phyloP scores from a whole-genome alignment of 1,284 basidiomycete species.

The Amylostereum areolatum region DNA sequence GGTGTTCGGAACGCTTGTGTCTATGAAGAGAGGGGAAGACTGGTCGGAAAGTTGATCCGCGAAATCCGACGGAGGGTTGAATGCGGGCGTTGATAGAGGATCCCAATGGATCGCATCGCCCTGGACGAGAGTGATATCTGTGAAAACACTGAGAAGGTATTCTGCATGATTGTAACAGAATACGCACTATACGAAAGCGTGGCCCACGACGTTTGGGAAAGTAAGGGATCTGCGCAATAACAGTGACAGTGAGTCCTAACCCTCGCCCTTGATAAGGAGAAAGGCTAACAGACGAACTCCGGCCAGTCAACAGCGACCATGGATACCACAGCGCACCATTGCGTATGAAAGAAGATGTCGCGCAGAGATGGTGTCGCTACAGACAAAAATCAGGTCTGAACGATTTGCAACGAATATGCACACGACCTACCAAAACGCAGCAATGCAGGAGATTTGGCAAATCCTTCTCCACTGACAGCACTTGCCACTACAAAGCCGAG shows the following conservation, averaged over 20 bases:
- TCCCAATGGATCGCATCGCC: slow-evolving; percentile 54
- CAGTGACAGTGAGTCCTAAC: neutral
- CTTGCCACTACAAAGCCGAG: slow-evolving; percentile 86
- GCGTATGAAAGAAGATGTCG: slow-evolving; percentile 90
- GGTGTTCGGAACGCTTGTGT: slow-evolving; percentile 59
- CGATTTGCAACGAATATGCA: slow-evolving; percentile 7
- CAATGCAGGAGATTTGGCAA: slow-evolving; percentile 81
- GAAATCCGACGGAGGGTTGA: slow-evolving; percentile 61
- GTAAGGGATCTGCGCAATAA: slow-evolving; percentile 66
- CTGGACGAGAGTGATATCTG: slow-evolving; percentile 70
- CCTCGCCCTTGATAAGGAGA: neutral
- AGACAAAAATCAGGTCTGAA: slow-evolving; percentile 1
- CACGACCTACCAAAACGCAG: slow-evolving; percentile 75
- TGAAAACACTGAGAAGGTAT: slow-evolving; percentile 3
- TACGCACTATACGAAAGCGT: slow-evolving; percentile 78
- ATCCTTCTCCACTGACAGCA: slow-evolving; percentile 85
- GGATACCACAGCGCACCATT: slow-evolving; percentile 81
- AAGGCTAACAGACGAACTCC: slow-evolving; percentile 73
- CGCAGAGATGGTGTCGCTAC: slow-evolving; percentile 88
- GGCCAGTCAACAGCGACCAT: slow-evolving; percentile 97
- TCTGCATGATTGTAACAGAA: slow-evolving; percentile 7
- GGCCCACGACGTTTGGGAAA: slow-evolving; percentile 85
- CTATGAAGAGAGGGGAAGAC: slow-evolving; percentile 74
- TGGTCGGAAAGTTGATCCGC: slow-evolving; percentile 65
- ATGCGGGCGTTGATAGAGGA: slow-evolving; percentile 54